Conservation (phyloP, 305 asterid genomes). For the Solanum hybrid region DNA sequence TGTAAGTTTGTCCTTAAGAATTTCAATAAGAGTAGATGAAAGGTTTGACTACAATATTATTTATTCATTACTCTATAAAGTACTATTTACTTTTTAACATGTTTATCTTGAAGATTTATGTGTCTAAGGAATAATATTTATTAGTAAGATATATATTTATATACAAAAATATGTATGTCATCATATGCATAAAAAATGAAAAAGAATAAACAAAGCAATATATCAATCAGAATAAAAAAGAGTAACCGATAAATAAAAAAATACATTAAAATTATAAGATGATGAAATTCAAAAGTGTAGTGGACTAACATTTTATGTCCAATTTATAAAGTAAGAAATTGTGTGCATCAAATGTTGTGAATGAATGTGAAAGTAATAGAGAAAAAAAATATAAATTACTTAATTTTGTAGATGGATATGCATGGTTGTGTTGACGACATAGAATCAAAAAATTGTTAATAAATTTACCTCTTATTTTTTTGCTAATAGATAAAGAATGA, state of each 20-base stretch:
- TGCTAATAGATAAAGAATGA: neutral
- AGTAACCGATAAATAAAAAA: neutral
- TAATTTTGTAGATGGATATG: neutral
- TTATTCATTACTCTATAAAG: too few species aligned
- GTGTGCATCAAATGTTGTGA: neutral
- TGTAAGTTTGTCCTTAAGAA: too few species aligned
- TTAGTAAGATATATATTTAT: too few species aligned
- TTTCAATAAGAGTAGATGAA: too few species aligned
- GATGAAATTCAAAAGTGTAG: neutral
- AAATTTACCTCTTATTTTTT: neutral
- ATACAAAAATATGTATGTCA: too few species aligned
- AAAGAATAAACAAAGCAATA: too few species aligned
- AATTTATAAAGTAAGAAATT: too few species aligned
- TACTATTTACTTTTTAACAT: too few species aligned
- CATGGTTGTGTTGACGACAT: neutral
- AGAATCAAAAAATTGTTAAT: neutral
- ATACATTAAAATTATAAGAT: too few species aligned
- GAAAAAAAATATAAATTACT: neutral
- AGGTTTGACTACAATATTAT: too few species aligned
- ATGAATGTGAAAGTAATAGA: neutral
- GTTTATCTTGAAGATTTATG: too few species aligned
- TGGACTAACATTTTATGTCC: neutral
- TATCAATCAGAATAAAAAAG: neutral
- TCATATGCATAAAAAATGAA: neutral
- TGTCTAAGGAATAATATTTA: too few species aligned